Evolutionary conservation across 805 yeast genomes (phyloP), one percentile per base, ranked within the genome.

Genomic region (Blastobotrys muscicola): DNA sequence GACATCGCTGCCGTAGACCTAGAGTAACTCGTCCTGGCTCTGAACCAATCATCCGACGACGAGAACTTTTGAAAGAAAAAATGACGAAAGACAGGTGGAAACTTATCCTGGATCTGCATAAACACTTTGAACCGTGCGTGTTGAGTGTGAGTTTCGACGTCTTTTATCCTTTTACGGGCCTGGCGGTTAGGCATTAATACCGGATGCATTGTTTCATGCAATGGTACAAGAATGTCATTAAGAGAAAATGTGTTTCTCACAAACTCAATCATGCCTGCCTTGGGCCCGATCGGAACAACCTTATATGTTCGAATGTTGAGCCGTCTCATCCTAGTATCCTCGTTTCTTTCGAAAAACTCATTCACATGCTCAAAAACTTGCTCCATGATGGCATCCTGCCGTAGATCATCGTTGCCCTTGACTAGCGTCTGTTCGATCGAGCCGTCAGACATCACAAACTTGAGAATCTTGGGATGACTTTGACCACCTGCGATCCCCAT

Each of bases 381-480:
- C 59, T 90, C 94, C 98, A 92, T 94, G 45, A 92, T 85, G 0
- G 95, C 84, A 64, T 92, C 99, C 62, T 94, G 98, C 41, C 97
- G 68, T 42, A 92, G 66, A 62, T 92, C 98, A 63, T 92, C 98
- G 8, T 85, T 73, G 20, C 85, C 85, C 58, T 92, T 92, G 50
- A 89, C 64, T 13, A 92, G 66, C 57, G 82, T 71, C 44, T 69
- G 75, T 46, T 75, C 80, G 0, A 45, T 54, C 0, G 60, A 49
- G 0, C 97, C 97, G 54, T 78, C 72, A 0, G 79, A 69, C 11
- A 80, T 61, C 0, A 38, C 41, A 42, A 84, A 64, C 1, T 65
- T 71, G 41, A 80, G 68, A 41, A 94, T 82, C 57, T 90, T 90
- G 0, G 99, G 99, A 47, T 79, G 70, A 49, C 95, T 85, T 8